These are phyloP conservation scores for Hypoxylon sp. DNA, from an alignment of 2,329 filamentous ascomycete species.

Conservation along the genomic window DNA sequence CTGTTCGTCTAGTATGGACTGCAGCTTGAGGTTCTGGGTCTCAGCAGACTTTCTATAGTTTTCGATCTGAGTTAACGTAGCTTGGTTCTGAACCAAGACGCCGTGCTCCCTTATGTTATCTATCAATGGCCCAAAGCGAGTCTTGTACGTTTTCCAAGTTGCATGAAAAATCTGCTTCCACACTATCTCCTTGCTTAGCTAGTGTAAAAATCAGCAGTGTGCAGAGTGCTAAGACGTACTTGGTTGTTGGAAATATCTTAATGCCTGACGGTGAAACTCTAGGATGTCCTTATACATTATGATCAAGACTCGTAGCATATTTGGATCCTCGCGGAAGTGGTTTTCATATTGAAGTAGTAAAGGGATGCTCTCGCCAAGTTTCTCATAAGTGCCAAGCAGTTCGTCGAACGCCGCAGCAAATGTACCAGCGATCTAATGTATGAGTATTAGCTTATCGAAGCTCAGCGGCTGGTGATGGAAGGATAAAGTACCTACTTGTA, in stretches of 20 bases:
- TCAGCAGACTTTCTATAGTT: slow-evolving; percentile 19
- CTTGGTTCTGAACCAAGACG: slow-evolving; percentile 41
- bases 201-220: not conserved
- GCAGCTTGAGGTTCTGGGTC: slow-evolving; percentile 7
- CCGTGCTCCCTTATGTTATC: slow-evolving; percentile 36
- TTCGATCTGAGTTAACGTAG: slow-evolving; percentile 38
- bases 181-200: slow-evolving; percentile 27
- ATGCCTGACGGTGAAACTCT: slow-evolving; percentile 35
- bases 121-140: slow-evolving; percentile 34
- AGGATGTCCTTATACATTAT: slow-evolving; percentile 41
- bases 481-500: slow-evolving; percentile 30
- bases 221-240: slow-evolving; percentile 24
- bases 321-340: slow-evolving; percentile 34
- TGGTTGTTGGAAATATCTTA: slow-evolving; percentile 38
- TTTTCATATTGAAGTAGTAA: slow-evolving; percentile 36
- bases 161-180: slow-evolving; percentile 47
- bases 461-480: not conserved
- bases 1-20: slow-evolving; percentile 5
- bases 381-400: slow-evolving; percentile 28
- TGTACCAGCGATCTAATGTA: slow-evolving; percentile 1
- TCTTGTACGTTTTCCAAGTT: slow-evolving; percentile 43
- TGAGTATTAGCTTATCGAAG: slow-evolving; percentile 4
- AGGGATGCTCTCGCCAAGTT: slow-evolving; percentile 43
- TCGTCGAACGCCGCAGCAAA: slow-evolving; percentile 32
- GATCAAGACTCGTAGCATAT: slow-evolving; percentile 32